These are phyloP conservation scores for Aphanomyces stellatus DNA, from an alignment of 352 stramenopile genomes.

Conservation along the genomic window DNA sequence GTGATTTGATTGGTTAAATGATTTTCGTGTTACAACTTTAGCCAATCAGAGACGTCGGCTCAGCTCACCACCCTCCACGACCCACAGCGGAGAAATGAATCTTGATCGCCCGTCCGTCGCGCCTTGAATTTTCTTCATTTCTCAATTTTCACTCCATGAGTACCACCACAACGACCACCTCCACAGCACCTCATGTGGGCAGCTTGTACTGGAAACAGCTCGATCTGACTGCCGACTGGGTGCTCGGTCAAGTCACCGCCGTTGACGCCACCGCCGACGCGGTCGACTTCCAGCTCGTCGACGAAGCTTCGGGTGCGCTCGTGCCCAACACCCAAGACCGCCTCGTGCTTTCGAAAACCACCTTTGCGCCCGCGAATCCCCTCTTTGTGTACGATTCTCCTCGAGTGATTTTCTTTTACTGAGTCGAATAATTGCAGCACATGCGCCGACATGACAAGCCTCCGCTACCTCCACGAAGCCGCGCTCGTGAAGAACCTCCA, in stretches of 20 bases:
- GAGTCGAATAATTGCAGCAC: conserved; percentile 25
- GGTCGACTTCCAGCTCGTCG: conserved; percentile 39
- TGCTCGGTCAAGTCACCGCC: conserved; percentile 49
- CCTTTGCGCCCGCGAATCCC: conserved; percentile 62
- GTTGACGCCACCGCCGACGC: conserved; percentile 29
- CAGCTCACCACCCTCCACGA: too few relatives aligned
- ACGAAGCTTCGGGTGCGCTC: conserved; percentile 46
- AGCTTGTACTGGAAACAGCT: conserved; percentile 76
- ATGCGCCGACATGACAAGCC: conserved; percentile 70
- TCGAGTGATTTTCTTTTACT: neutral
- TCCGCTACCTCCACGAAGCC: conserved; percentile 44
- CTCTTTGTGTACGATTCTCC: conserved; percentile 34
- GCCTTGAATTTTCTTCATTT: too few relatives aligned
- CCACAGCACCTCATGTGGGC: conserved; percentile 42
- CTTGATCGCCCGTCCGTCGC: too few relatives aligned
- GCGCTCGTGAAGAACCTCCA: conserved; percentile 21
- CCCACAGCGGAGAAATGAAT: too few relatives aligned
- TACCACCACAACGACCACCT: neutral
- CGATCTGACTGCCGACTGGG: conserved; percentile 44
- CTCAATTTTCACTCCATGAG: neutral
- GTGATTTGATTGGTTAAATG: too few relatives aligned
- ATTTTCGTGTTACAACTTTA: too few relatives aligned
- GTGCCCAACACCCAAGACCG: conserved; percentile 19
- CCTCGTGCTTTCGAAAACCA: conserved; percentile 32
- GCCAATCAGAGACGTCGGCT: too few relatives aligned